Evolutionary conservation across 495 filamentous ascomycete species (phyloP).

Genomic region (Podospora pseudocomata): DNA sequence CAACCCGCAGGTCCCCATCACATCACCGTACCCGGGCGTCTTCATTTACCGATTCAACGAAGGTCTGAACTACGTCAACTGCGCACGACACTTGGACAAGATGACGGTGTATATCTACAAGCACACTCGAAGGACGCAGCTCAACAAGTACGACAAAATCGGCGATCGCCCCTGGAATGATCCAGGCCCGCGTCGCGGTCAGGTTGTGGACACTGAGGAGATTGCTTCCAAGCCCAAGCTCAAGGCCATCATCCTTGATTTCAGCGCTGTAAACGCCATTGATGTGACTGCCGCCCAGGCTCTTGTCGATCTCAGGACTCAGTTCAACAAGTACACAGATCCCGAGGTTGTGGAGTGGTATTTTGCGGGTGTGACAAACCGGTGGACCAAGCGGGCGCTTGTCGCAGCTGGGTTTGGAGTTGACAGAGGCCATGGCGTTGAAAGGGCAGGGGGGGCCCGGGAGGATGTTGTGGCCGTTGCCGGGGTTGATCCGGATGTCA

Average conservation of each 20-base stretch:
- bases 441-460: constrained; percentile 6
- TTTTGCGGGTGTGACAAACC: constrained; percentile 47
- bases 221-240: constrained; percentile 39
- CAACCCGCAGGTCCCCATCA: constrained; percentile 39
- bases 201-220: constrained; percentile 31
- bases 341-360: constrained; percentile 51
- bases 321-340: constrained; percentile 47
- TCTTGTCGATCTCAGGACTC: constrained; percentile 47
- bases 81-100: constrained; percentile 45
- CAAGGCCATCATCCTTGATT: constrained; percentile 49
- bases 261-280: constrained; percentile 45
- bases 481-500: constrained; percentile 5
- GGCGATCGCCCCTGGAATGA: constrained; percentile 75
- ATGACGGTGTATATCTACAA: constrained; percentile 43
- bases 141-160: constrained; percentile 35
- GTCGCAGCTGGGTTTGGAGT: constrained; percentile 47
- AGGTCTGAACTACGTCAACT: constrained; percentile 53
- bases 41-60: constrained; percentile 52
- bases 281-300: constrained; percentile 50
- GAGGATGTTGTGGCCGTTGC: constrained; percentile 26
- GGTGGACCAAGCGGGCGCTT: constrained; percentile 49
- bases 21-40: constrained; percentile 46
- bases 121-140: constrained; percentile 39
- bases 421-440: constrained; percentile 10
- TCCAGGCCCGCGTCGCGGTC: constrained; percentile 68